Evolutionary conservation across 2,329 filamentous ascomycete genomes (phyloP), one percentile per base, ranked within the genome.

Genomic region (Aspergillus nomiae): DNA sequence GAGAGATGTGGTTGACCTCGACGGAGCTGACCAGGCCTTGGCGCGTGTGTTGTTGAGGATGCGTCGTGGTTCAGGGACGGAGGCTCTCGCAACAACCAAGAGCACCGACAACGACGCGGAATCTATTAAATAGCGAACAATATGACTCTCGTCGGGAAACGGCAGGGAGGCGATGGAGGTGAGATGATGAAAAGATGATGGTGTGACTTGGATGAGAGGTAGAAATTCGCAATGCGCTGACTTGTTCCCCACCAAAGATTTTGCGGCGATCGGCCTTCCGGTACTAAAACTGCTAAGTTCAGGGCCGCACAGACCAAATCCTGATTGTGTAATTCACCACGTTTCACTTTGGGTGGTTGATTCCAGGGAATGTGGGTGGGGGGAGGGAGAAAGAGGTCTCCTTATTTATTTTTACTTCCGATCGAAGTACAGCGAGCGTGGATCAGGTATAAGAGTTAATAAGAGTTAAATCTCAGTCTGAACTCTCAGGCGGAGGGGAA

Each of bases 191-290:
- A 43, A 41, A 59, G 59, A 58, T 56, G 64, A 61, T 62, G 58
- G 61, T 59, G 30, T 57, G 58, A 65, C 58, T 63, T 30, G 28
- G 46, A 50, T n/a, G 26, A 12, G 56, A 46, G 58, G 43, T 51
- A 67, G 65, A 68, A 69, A 66, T 63, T 67, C 53, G 41, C 3
- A 41, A 34, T 55, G 54, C 58, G 57, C 64, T 64, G 61, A 62
- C 54, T 59, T 53, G 61, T 68, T 71, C 69, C 69, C 69, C 69
- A 70, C 69, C 63, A 68, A 62, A 65, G 69, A 69, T 61, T 71
- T 67, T 67, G 66, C 69, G 66, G 64, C 65, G 69, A 69, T 70
- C 69, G 69, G 67, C 65, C 67, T 61, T 65, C 62, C 56, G 58
- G 58, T 63, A 56, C 56, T 60, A 61, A 58, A 62, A 58, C 56